Base-by-base conservation (phyloP, 352 stramenopile species). In the Elongisporangium prolatum region DNA sequence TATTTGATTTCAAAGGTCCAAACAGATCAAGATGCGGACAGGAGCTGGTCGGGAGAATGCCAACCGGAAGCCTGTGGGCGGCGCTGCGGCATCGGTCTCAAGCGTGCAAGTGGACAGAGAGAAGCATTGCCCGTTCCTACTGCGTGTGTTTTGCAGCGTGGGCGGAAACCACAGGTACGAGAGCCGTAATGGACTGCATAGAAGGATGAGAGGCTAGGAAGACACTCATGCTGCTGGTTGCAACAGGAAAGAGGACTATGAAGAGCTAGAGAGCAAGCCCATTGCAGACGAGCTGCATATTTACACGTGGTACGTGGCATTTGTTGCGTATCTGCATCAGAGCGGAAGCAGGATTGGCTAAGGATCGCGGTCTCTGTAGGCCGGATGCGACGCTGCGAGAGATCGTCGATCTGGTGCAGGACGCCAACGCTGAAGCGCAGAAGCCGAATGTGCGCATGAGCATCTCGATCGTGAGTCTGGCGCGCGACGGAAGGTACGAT, bases 311-410 rank as follows among this genome's bases (percentile, higher is more conserved):
- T 88, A 63, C 44, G 53, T 28, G 38, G n/a, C 21, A 24, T 13
- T n/a, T 3, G 37, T 24, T 18, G 14, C 38, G 18, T 7, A 21
- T 16, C 5, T 60, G 34, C 56, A 18, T 56, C 4, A 7, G 24
- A 34, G 28, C 9, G 14, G n/a, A n/a, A n/a, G n/a, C n/a, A n/a
- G n/a, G 28, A 40, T 40, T 13, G 28, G 28, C 28, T 40, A 13
- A 40, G 28, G 28, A 40, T 40, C 8, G 28, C 28, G 9, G 28
- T 1, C 28, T 40, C 28, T 40, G 21, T 56, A 88, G 78, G 81
- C 73, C 75, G 6, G 81, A 91, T 56, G 79, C 78, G 10, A 91
- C 81, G 28, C 66, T 91, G 54, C 71, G 81, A 16, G 81, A 91
- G 55, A 80, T 89, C 17, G 75, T 76, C 2, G 81, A 88, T 51